phyloP scores from a whole-genome alignment of 257 asterid species.

The Rauvolfia tetraphylla region DNA sequence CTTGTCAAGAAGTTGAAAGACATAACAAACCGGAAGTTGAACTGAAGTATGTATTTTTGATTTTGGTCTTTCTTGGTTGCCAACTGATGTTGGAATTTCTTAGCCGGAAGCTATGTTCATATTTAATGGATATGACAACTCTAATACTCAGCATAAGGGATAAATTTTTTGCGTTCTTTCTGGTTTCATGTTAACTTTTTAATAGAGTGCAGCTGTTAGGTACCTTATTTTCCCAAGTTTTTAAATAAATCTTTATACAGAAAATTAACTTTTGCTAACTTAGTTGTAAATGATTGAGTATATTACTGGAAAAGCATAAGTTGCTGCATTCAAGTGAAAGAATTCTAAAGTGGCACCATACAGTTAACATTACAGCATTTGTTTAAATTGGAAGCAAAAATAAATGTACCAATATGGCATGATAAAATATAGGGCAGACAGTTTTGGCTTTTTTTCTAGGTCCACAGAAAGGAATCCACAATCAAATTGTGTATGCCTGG shows the following conservation, averaged over 20 bases:
- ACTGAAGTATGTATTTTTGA: constrained; percentile 61
- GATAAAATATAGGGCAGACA: neutral
- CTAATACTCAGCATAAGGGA: neutral
- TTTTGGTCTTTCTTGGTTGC: constrained; percentile 4
- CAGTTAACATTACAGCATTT: neutral
- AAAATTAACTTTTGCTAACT: neutral
- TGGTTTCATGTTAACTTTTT: neutral
- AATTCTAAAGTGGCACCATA: neutral
- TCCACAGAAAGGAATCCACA: neutral
- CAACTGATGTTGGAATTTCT: neutral
- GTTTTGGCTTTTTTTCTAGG: neutral
- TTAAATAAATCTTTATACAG: neutral
- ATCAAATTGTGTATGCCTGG: neutral
- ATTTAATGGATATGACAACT: neutral
- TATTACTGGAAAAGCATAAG: neutral
- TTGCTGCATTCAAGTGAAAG: neutral
- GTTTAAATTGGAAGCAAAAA: neutral
- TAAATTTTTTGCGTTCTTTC: neutral
- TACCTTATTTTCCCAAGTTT: neutral
- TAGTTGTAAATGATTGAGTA: no score
- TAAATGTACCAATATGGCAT: neutral
- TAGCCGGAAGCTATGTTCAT: neutral
- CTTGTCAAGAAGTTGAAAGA: constrained; percentile 99
- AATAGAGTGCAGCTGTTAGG: neutral
- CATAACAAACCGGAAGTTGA: constrained; percentile 99